A percentile compares a stretch with the other conserved stretches of the same genome.
These are phyloP conservation scores for Solanum hybrid DNA, from an alignment of 305 asterid species.

Conservation along the genomic window DNA sequence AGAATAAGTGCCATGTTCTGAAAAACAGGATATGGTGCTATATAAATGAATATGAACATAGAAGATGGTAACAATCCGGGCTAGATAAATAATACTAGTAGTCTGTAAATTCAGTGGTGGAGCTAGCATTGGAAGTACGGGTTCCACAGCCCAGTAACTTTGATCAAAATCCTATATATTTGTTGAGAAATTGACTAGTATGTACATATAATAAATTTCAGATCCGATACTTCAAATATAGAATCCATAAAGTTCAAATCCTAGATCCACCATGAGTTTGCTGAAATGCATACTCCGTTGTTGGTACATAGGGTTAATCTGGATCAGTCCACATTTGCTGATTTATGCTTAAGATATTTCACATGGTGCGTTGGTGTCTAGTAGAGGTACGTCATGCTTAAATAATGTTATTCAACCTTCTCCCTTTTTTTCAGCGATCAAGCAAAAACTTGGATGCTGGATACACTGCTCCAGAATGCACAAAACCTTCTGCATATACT, in stretches of 20 bases:
- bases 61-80: not conserved
- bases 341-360: not conserved
- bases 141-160: not conserved
- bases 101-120: not conserved
- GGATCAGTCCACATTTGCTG: not conserved
- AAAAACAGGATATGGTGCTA: not conserved
- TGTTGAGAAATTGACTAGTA: not conserved
- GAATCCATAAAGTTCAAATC: not conserved
- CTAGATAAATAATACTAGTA: not conserved
- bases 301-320: not conserved
- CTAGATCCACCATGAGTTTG: not conserved
- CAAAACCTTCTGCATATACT: constrained; percentile 27
- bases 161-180: not conserved
- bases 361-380: not conserved
- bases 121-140: not conserved
- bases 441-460: constrained; percentile 29
- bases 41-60: not conserved
- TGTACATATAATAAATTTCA: not conserved
- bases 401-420: not conserved
- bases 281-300: not conserved
- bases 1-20: not conserved
- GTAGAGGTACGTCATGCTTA: not conserved
- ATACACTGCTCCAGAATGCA: constrained; percentile 45
- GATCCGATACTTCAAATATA: not conserved
- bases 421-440: constrained; percentile 17